Base-by-base conservation (phyloP, 441 rosid genomes). In the Theobroma grandiflorum region DNA sequence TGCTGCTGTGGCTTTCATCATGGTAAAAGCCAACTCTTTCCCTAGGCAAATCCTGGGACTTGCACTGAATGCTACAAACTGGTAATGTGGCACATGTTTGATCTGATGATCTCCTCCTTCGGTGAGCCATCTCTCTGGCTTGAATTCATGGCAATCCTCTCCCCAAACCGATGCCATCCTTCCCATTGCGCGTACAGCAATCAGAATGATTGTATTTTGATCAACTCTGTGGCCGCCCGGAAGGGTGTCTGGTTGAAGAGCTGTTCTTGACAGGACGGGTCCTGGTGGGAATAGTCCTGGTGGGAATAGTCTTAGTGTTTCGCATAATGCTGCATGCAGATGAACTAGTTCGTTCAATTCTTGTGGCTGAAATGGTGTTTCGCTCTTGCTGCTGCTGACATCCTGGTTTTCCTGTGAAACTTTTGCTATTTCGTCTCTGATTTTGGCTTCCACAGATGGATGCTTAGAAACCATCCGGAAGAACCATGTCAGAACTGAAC, bases 121-220 rank as follows among this genome's bases (percentile, higher is more conserved):
- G 2, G 69, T 62, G 45, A 82, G 74, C 85, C 82, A 82, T 67
- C 85, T 78, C 72, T 84, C 82, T 0, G 82, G 86, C 65, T 78
- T 75, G 55, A 84, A 84, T 69, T 84, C 86, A 7, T 62, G 45
- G 57, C 84, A 81, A 58, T 84, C 86, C n/a, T 78, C 58, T 14
- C 84, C 86, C 86, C 84, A 81, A 3, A 75, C 57, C 5, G 62
- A 45, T 14, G 38, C 40, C 84, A 81, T 78, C 80, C 84, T 78
- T 3, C 82, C 86, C 82, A 84, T 80, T 10, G 80, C 83, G n/a
- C 73, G 63, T 3, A 70, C 33, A 8, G 58, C 45, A 11, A 78
- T 16, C 35, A 81, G 1, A 4, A 84, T 47, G 35, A 16, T 62
- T 8, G 68, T 70, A 4, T 10, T 87, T 26, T 81, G 74, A 16